Conservation (phyloP, 2,329 filamentous ascomycete species). For the Penicillium sp. region DNA sequence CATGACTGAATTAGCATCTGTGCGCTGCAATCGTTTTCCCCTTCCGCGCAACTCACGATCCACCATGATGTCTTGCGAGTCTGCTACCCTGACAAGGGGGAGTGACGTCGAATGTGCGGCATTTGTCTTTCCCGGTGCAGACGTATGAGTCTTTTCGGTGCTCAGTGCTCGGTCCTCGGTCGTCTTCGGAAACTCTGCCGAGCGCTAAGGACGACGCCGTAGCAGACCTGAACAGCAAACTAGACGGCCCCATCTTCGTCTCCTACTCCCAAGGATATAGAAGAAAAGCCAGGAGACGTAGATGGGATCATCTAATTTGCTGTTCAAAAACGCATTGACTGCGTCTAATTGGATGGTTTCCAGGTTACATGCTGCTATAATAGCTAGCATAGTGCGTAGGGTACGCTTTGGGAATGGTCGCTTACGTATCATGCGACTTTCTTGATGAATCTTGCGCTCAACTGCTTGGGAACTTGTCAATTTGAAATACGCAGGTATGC, state of each 20-base stretch:
- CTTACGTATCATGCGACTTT: background rate
- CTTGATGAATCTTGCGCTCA: background rate
- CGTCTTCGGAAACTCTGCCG: background rate
- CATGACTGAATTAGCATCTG: background rate
- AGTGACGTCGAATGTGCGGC: background rate
- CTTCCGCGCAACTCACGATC: background rate
- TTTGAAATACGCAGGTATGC: background rate
- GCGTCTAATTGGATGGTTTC: too few species aligned
- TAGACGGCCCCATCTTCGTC: too few species aligned
- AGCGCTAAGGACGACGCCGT: background rate
- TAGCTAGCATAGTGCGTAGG: too few species aligned
- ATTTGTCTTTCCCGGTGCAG: background rate
- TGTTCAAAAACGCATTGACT: too few species aligned
- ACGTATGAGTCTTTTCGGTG: background rate
- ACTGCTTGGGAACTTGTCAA: background rate
- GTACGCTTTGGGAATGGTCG: too few species aligned
- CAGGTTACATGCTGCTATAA: too few species aligned
- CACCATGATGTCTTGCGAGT: background rate
- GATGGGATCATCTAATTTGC: too few species aligned
- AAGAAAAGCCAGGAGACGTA: too few species aligned
- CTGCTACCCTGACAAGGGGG: background rate
- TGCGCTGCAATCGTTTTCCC: background rate
- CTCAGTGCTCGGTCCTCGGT: background rate
- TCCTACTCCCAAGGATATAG: too few species aligned
- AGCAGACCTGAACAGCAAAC: too few species aligned